phyloP scores from a whole-genome alignment of 2,329 filamentous ascomycete genomes.

The Curvularia sp. region DNA sequence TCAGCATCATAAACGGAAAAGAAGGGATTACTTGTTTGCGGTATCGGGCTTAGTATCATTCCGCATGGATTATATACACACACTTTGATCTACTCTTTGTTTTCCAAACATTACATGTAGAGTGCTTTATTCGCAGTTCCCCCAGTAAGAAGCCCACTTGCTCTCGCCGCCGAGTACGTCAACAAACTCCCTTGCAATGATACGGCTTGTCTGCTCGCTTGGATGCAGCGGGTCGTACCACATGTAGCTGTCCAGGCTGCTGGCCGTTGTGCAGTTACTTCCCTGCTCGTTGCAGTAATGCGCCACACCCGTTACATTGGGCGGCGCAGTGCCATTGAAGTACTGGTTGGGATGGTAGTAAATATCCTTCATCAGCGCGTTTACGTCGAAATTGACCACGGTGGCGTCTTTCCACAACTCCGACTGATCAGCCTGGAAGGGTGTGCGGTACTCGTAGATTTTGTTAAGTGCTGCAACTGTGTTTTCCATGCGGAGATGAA shows the following conservation, averaged over 20 bases:
- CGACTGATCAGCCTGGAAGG: slow-evolving; percentile 54
- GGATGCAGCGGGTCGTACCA: slow-evolving; percentile 81
- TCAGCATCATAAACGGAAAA: not conserved
- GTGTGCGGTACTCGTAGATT: slow-evolving; percentile 61
- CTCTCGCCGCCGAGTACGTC: slow-evolving; percentile 61
- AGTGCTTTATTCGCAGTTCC: slow-evolving; percentile 9
- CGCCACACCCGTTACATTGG: slow-evolving; percentile 67
- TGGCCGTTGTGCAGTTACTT: slow-evolving; percentile 46
- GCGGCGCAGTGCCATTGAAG: slow-evolving; percentile 67
- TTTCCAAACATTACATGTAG: not conserved
- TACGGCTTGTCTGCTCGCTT: slow-evolving; percentile 67
- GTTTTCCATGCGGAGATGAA: slow-evolving; percentile 61
- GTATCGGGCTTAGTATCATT: not conserved
- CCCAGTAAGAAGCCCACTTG: slow-evolving; percentile 57
- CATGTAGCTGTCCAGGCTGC: slow-evolving; percentile 65
- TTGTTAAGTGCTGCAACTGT: slow-evolving; percentile 60
- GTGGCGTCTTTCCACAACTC: slow-evolving; percentile 62
- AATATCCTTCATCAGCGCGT: slow-evolving; percentile 69
- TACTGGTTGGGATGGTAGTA: slow-evolving; percentile 67
- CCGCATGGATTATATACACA: not conserved
- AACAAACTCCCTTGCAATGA: slow-evolving; percentile 65
- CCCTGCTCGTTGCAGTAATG: slow-evolving; percentile 60
- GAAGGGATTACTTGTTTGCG: not conserved
- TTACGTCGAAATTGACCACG: slow-evolving; percentile 72
- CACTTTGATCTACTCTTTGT: not conserved